Base-by-base conservation (phyloP, 306 rosid species). In the Dicorynia guianensis region DNA sequence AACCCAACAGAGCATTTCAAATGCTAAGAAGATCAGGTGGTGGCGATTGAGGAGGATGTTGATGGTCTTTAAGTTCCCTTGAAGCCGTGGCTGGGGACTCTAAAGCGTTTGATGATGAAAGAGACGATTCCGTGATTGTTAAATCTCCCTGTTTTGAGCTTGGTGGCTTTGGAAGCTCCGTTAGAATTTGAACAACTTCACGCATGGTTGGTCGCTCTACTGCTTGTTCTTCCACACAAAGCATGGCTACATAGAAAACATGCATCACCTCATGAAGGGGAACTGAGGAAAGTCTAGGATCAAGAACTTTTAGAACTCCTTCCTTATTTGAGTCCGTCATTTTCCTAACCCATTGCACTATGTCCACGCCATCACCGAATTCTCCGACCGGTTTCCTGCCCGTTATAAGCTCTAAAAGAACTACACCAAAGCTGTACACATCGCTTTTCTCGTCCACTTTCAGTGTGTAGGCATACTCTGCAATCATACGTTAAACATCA, bases 21-120 rank as follows among this genome's bases (percentile, higher is more conserved):
- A 94, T 94, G 85, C 98, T 94, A 43, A 92, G 93, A 80, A 94
- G 98, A 92, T 93, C 98, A 0, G 98, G 89, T 34, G 96, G 88
- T 8, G 90, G 80, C 5, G 94, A 82, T 65, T 84, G 77, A 5
- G 87, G 87, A 34, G 83, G 76, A 8, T 67, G 67, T 67, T 82
- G 89, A 44, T 80, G 82, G 63, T 89, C 91, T 77, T 84, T 82
- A n/a, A 59, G 39, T 74, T 87, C 90, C 73, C 76, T 83, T 12
- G 82, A 64, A 10, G 72, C 56, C 9, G 79, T 38, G 12, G 76
- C 79, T 15, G 93, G 93, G 49, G 95, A 86, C 49, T 85, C 88
- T 10, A 68, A 67, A 52, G 86, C 79, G 53, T 76, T 75, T 15
- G 83, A 67, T 33, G 89, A 78, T 4, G 87, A 40, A 18, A 87